phyloP scores from a whole-genome alignment of 495 filamentous ascomycete species.

The Penicillium subrubescens region DNA sequence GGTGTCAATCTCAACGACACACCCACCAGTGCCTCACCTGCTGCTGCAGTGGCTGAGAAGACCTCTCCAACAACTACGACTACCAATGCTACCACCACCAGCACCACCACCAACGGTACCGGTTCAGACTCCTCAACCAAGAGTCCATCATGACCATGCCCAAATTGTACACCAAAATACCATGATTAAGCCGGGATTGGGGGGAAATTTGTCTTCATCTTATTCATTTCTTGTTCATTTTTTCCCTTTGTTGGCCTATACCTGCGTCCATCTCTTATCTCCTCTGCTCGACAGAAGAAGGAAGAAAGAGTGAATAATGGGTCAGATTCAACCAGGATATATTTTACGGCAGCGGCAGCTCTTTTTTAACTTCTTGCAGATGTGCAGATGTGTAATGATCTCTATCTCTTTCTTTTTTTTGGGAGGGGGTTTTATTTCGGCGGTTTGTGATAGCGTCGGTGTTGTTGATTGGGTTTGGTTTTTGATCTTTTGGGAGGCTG shows the following conservation, averaged over 20 bases:
- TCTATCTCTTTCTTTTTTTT: background rate
- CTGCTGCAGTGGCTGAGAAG: background rate
- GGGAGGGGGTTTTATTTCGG: background rate
- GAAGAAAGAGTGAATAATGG: background rate
- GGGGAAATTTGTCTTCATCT: background rate
- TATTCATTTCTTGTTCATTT: background rate
- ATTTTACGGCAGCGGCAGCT: background rate
- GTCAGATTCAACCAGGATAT: background rate
- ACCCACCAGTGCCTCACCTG: background rate
- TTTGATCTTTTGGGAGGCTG: background rate
- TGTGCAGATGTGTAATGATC: constrained; percentile 1
- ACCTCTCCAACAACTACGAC: background rate
- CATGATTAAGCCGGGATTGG: background rate
- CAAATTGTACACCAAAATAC: constrained; percentile 5
- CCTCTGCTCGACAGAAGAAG: background rate
- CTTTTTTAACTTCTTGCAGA: background rate
- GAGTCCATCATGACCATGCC: background rate
- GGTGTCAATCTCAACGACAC: background rate
- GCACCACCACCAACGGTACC: background rate
- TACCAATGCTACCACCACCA: background rate
- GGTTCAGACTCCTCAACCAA: background rate
- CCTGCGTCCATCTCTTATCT: background rate
- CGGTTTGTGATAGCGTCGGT: constrained; percentile 4
- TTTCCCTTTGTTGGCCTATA: background rate
- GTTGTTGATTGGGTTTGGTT: background rate